Conservation (phyloP, 1,139 yeast species). For the Yamadazyma pseudoaaseri region DNA sequence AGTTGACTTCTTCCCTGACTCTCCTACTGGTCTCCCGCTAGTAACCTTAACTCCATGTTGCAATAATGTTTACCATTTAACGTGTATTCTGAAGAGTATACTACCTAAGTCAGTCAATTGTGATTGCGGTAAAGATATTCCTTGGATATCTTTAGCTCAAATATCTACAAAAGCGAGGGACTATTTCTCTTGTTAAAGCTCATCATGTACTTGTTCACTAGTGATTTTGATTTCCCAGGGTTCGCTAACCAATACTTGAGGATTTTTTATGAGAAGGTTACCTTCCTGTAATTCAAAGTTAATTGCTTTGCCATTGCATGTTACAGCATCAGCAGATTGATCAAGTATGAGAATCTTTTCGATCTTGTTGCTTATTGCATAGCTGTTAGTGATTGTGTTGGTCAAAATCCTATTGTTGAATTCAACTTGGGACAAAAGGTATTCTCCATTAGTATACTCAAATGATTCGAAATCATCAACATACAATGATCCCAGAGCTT, state of each 20-base stretch:
- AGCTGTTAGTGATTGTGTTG: slow-evolving; percentile 11
- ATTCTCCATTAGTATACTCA: slow-evolving; percentile 52
- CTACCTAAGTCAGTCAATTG: slow-evolving; percentile 41
- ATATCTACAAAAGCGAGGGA: slow-evolving; percentile 30
- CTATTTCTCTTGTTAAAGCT: slow-evolving; percentile 10
- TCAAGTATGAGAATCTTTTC: slow-evolving; percentile 65
- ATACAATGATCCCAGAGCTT: slow-evolving; percentile 59
- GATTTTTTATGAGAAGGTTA: slow-evolving; percentile 48
- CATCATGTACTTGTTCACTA: slow-evolving; percentile 23
- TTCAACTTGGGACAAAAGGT: slow-evolving; percentile 36
- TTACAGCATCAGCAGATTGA: slow-evolving; percentile 11
- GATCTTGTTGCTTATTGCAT: slow-evolving; percentile 30
- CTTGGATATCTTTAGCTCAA: slow-evolving; percentile 43
- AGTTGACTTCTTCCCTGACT: slow-evolving; percentile 32
- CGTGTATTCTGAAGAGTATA: slow-evolving; percentile 36
- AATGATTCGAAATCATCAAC: slow-evolving; percentile 84
- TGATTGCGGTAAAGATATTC: slow-evolving; percentile 29
- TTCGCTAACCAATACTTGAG: slow-evolving; percentile 47
- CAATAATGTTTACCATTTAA: slow-evolving; percentile 36
- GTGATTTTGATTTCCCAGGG: slow-evolving; percentile 44
- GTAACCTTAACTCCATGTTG: slow-evolving; percentile 44
- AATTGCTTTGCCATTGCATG: slow-evolving; percentile 35
- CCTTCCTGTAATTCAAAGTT: slow-evolving; percentile 12
- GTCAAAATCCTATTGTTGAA: slow-evolving; percentile 10
- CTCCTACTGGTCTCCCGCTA: slow-evolving; percentile 12